Evolutionary conservation across 176 grass and related monocot species (phyloP).

Genomic region (Rhynchospora pubera): DNA sequence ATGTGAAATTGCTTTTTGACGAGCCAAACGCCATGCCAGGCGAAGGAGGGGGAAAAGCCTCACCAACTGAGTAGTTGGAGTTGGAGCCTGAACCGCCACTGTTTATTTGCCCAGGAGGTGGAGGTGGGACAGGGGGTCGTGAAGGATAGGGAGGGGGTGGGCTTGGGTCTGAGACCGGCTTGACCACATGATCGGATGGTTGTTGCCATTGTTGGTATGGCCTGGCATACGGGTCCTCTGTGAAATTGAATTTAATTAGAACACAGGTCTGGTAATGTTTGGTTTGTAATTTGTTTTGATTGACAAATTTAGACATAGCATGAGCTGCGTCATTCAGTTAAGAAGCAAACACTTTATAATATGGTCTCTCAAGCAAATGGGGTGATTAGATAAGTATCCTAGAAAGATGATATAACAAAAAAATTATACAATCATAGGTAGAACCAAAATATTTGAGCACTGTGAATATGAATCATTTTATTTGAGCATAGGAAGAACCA

Average conservation of each 20-base stretch:
- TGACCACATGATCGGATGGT: conserved; percentile 58
- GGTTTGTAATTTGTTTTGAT: not conserved
- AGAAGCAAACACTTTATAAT: not conserved
- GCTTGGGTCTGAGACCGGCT: conserved; percentile 35
- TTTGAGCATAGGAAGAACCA: not conserved
- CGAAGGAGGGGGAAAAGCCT: conserved; percentile 35
- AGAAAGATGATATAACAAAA: not conserved
- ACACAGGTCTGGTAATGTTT: not conserved
- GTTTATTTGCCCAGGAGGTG: conserved; percentile 36
- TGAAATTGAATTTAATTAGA: conserved; percentile 5
- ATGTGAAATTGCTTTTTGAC: conserved; percentile 81
- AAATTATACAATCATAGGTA: too few species aligned
- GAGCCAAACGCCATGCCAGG: conserved; percentile 20
- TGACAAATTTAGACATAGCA: not conserved
- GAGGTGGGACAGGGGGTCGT: conserved; percentile 16
- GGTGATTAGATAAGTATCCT: too few species aligned
- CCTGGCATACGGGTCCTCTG: conserved; percentile 67
- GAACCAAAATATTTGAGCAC: not conserved
- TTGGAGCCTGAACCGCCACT: conserved; percentile 64
- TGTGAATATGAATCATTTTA: not conserved
- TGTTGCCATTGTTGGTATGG: conserved; percentile 76
- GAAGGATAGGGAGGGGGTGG: conserved; percentile 32
- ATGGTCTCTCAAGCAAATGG: not conserved
- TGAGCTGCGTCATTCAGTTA: not conserved
- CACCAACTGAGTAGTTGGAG: conserved; percentile 58